Evolutionary conservation across 2,329 filamentous ascomycete species (phyloP), one percentile per base, ranked within the genome.

Genomic region (Talaromyces sp.): DNA sequence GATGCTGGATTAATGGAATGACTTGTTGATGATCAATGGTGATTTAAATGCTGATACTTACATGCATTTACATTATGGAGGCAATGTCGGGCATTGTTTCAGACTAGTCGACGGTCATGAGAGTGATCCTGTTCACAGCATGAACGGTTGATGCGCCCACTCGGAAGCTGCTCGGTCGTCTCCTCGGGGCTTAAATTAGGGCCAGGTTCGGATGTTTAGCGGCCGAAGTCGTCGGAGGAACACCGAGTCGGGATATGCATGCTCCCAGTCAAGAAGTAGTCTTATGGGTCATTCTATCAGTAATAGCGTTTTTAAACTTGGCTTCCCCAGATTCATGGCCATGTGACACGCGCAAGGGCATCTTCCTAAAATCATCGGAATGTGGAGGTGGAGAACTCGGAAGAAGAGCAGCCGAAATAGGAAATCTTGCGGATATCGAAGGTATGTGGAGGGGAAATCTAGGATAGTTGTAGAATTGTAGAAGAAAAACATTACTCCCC

Each of bases 111-210:
- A 48, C 11, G 1, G 31, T 33, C 48, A 52, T 33, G 24, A 31
- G 8, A 1, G 10, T 33, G 48, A n/a, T 31, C 24, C 10, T 31
- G 48, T 2, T 33, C 48, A 52, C 13, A 14, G 10, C 11, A 8
- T 50, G 24, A 5, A 24, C n/a, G n/a, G 43, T 6, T 7, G 27
- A 33, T 50, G 9, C 16, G 8, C 24, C 60, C 59, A 52, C 22
- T 52, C 45, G 45, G 45, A 8, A 50, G 60, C 60, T 37, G 45
- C 45, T 62, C 60, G 47, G 60, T 41, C 47, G 19, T 13, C 31
- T 48, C 47, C 16, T 62, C 60, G 60, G 60, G 45, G 60, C 60
- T 62, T 39, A 24, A 31, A 9, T 52, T 50, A 52, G 60, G 60
- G 33, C 39, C n/a, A 16, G 22, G 9, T 24, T 31, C 60, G 35